Conservation (phyloP, 305 asterid genomes). For the Ajuga reptans region DNA sequence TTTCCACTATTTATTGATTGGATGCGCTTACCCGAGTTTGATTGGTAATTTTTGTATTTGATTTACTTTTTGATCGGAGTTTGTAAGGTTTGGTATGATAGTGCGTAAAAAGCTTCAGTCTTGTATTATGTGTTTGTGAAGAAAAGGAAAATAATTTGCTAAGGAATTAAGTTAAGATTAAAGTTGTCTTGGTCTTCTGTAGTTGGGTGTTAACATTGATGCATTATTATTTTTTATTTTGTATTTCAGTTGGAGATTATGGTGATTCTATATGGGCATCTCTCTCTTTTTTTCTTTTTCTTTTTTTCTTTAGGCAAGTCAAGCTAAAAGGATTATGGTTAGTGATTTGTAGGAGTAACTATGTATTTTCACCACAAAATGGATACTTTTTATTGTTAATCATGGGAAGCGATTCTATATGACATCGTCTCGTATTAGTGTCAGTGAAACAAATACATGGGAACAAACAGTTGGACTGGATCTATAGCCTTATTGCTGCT, state of each 20-base stretch:
- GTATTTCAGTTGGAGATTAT: slow-evolving; percentile 5
- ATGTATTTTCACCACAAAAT: background rate
- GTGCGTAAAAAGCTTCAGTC: slow-evolving; percentile 13
- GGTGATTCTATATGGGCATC: background rate
- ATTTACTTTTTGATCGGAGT: slow-evolving; percentile 14
- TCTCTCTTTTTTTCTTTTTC: background rate
- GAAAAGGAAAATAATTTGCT: too few relatives aligned
- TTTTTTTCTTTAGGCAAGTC: background rate
- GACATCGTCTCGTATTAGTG: background rate
- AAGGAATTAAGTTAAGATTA: too few relatives aligned
- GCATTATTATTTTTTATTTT: background rate
- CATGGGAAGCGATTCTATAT: background rate
- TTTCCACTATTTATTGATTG: slow-evolving; percentile 8
- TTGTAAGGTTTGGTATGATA: background rate
- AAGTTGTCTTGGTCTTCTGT: background rate
- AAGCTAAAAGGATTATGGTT: too few relatives aligned
- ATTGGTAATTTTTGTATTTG: slow-evolving; percentile 11
- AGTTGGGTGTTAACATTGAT: background rate
- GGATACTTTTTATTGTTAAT: background rate
- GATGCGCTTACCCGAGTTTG: slow-evolving; percentile 1
- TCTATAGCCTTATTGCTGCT: background rate
- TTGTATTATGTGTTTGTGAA: background rate
- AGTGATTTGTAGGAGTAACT: background rate
- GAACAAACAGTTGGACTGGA: slow-evolving; percentile 4
- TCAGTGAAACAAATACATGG: background rate